These are phyloP conservation scores for Leishmania guyanensis DNA, from an alignment of 208 protist genomes.

Conservation along the genomic window DNA sequence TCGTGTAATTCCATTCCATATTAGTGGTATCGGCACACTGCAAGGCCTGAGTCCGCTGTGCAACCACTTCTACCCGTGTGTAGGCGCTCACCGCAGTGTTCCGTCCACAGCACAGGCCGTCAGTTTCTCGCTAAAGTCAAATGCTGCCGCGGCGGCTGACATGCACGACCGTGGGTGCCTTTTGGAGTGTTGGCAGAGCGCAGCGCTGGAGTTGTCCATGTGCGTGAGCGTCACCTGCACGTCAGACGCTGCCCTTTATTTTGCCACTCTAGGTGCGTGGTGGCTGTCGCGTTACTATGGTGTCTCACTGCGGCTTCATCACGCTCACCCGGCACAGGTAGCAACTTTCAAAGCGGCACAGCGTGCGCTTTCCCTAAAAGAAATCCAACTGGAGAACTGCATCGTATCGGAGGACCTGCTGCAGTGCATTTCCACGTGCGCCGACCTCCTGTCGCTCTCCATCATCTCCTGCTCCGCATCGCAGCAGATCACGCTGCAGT, in stretches of 20 bases:
- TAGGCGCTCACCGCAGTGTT: constrained; percentile 23
- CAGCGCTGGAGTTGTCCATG: constrained; percentile 39
- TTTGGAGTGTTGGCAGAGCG: constrained; percentile 32
- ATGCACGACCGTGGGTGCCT: constrained; percentile 17
- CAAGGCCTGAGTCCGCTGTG: constrained; percentile 10
- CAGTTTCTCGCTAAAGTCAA: constrained; percentile 19
- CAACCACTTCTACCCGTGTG: constrained; percentile 34
- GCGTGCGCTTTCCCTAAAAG: constrained; percentile 43
- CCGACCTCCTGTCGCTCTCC: constrained; percentile 51
- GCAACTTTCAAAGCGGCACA: constrained; percentile 52
- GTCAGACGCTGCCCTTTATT: constrained; percentile 32
- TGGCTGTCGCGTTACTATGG: constrained; percentile 77
- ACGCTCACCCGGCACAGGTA: constrained; percentile 51
- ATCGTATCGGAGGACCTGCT: constrained; percentile 58
- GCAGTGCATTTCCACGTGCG: constrained; percentile 66
- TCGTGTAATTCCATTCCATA: constrained; percentile 27
- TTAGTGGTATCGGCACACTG: constrained; percentile 18
- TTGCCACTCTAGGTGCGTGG: constrained; percentile 48
- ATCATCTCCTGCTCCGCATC: constrained; percentile 52
- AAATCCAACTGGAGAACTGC: constrained; percentile 52
- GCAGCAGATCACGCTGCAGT: constrained; percentile 53
- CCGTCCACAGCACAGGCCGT: constrained; percentile 18
- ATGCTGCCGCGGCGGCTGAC: constrained; percentile 8
- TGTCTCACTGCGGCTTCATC: constrained; percentile 59
- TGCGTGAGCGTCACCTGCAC: constrained; percentile 46